These are phyloP conservation scores for Filosporella fistucella DNA, from an alignment of 495 filamentous ascomycete species.

Conservation along the genomic window DNA sequence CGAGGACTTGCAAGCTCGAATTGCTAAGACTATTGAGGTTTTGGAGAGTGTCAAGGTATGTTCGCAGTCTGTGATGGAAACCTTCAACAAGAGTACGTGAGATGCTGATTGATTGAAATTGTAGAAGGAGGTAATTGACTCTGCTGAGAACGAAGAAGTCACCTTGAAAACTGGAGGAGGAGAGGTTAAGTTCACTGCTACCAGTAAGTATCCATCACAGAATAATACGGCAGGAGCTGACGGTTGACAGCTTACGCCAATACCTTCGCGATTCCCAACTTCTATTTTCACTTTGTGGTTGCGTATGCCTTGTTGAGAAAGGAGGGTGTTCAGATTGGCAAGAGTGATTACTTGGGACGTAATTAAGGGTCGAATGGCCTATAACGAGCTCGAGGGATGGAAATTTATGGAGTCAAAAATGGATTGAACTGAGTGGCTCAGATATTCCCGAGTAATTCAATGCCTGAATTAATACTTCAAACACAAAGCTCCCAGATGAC, in stretches of 20 bases:
- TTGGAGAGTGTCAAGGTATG: conserved; percentile 28
- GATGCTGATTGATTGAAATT: neutral
- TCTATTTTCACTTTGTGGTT: conserved; percentile 54
- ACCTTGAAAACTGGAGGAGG: conserved; percentile 17
- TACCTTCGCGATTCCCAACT: conserved; percentile 43
- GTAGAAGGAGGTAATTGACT: conserved; percentile 26
- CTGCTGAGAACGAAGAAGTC: conserved; percentile 26
- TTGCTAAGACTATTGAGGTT: conserved; percentile 33
- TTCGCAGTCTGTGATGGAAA: neutral
- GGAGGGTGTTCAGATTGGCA: conserved; percentile 53
- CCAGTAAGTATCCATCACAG: too few relatives aligned
- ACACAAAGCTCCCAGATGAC: too few relatives aligned
- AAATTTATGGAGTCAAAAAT: too few relatives aligned
- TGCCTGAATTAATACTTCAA: too few relatives aligned
- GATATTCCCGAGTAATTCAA: too few relatives aligned
- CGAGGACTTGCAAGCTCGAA: conserved; percentile 31
- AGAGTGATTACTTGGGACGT: conserved; percentile 41
- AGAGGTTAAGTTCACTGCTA: conserved; percentile 9
- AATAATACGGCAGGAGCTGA: neutral
- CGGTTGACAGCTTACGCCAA: too few relatives aligned
- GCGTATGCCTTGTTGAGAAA: conserved; percentile 51
- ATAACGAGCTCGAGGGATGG: too few relatives aligned
- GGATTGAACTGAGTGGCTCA: too few relatives aligned
- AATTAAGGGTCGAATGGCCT: too few relatives aligned
- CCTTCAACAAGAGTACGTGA: neutral